Evolutionary conservation across 2,329 filamentous ascomycete species (phyloP), one percentile per base, ranked within the genome.

Genomic region (Aspergillus niger): DNA sequence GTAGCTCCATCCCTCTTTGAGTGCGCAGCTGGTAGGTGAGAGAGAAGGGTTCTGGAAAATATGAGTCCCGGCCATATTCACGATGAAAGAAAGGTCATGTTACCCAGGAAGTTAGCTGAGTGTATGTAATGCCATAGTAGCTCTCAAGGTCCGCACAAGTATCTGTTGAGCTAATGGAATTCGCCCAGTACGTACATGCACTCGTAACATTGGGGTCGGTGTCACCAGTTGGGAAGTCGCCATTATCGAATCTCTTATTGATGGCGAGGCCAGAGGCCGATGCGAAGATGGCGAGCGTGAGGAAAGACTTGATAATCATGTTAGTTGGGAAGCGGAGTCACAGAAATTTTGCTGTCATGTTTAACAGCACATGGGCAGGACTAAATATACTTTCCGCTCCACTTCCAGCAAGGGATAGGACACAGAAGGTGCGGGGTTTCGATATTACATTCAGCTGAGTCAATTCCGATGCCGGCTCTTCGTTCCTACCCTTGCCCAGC

Each of bases 151-250:
- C 20, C 10, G 49, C 52, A 20, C 62, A 64, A n/a, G 59, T 64
- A 32, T 62, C 56, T 6, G 22, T 57, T 7, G 55, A 51, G 26
- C 8, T n/a, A 32, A 64, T 64, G 8, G 28, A 15, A 38, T 62
- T 64, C 13, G 41, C 62, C 62, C 57, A 64, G 53, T 60, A 64
- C 3, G 26, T 43, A 28, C 62, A 64, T 8, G 8, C 44, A 22
- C 38, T 56, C 30, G 36, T 47, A 11, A 62, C 59, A 22, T 50
- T 48, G 5, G 62, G 57, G 53, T 62, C 59, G 10, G 59, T 62
- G 10, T 20, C 11, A 8, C 62, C 59, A 6, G 57, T 64, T 5
- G 59, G 47, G 17, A 24, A 57, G 15, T 30, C 48, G 10, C 62
- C 57, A 30, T 60, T 58, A 11, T 20, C 10, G 4, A 30, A 51